phyloP scores from a whole-genome alignment of 2,329 filamentous ascomycete species.

The Aspergillus novoparasiticus region DNA sequence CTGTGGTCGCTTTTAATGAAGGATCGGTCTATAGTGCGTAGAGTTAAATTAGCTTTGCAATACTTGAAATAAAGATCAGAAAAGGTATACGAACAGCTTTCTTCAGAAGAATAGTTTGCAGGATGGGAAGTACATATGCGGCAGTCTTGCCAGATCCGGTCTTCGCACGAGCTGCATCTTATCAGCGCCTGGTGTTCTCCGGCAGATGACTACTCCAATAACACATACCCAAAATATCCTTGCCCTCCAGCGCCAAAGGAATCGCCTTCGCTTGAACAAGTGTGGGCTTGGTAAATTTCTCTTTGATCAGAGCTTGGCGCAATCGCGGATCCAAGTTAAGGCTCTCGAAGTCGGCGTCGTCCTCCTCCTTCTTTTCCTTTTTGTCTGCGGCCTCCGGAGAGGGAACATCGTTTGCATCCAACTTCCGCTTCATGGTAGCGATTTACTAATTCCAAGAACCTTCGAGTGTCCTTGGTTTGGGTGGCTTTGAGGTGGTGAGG shows the following conservation, averaged over 20 bases:
- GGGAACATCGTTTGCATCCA: slow-evolving; percentile 51
- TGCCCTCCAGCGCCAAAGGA: slow-evolving; percentile 81
- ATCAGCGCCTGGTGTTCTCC: not conserved
- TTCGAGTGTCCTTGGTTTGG: slow-evolving; percentile 8
- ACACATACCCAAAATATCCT: slow-evolving; percentile 71
- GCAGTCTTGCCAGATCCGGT: slow-evolving; percentile 97
- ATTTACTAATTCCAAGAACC: not conserved
- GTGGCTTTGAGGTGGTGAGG: slow-evolving; percentile 6
- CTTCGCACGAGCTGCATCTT: slow-evolving; percentile 72
- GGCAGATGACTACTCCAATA: too few relatives aligned
- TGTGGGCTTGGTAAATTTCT: slow-evolving; percentile 85
- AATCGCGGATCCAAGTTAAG: slow-evolving; percentile 83
- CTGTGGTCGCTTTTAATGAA: slow-evolving; percentile 59
- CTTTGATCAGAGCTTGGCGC: slow-evolving; percentile 80
- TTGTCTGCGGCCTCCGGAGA: slow-evolving; percentile 35
- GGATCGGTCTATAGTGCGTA: slow-evolving; percentile 33
- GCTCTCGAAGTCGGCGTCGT: slow-evolving; percentile 66
- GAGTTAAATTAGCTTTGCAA: not conserved
- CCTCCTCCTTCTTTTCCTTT: slow-evolving; percentile 26
- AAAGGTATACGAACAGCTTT: slow-evolving; percentile 60
- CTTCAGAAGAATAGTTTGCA: slow-evolving; percentile 78
- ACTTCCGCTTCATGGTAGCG: slow-evolving; percentile 52
- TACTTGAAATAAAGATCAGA: not conserved
- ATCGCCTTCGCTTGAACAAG: slow-evolving; percentile 85
- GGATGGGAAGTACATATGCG: slow-evolving; percentile 88